Conservation (phyloP, 2,329 filamentous ascomycete genomes). For the Pseudogymnoascus sp. region DNA sequence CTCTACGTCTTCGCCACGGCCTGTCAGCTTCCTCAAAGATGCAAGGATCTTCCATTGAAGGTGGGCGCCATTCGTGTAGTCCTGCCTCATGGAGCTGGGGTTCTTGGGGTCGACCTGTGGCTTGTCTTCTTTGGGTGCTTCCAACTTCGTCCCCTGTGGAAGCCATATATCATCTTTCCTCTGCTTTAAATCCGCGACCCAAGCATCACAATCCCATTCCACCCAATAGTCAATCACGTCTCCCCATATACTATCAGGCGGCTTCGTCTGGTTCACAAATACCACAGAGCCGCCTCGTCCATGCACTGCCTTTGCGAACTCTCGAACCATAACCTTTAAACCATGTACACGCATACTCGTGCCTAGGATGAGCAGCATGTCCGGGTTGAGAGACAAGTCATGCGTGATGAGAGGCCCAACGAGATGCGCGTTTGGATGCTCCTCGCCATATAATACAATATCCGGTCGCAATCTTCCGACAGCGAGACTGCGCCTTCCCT, state of each 20-base stretch:
- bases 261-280: conserved; percentile 67
- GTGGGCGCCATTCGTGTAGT: conserved; percentile 7
- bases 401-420: conserved; percentile 63
- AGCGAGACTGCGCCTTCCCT: conserved; percentile 59
- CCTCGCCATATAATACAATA: conserved; percentile 68
- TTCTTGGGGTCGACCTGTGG: neutral
- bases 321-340: conserved; percentile 61
- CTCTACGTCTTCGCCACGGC: conserved; percentile 5
- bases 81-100: neutral
- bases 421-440: conserved; percentile 61
- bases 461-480: conserved; percentile 64
- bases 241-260: conserved; percentile 64
- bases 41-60: neutral
- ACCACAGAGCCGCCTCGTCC: conserved; percentile 58
- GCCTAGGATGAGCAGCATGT: conserved; percentile 62
- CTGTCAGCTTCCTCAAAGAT: neutral
- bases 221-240: conserved; percentile 70
- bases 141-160: conserved; percentile 19
- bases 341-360: conserved; percentile 67
- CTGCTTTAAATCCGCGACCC: conserved; percentile 53
- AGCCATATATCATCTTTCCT: conserved; percentile 27
- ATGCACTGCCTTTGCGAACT: conserved; percentile 66
- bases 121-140: conserved; percentile 16
- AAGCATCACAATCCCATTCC: conserved; percentile 67
- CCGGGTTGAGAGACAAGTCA: conserved; percentile 57